Percentiles rank a stretch among this genome's conserved stretches.
Conservation (phyloP, 2,329 filamentous ascomycete species). For the Tolypocladium amazonense region DNA sequence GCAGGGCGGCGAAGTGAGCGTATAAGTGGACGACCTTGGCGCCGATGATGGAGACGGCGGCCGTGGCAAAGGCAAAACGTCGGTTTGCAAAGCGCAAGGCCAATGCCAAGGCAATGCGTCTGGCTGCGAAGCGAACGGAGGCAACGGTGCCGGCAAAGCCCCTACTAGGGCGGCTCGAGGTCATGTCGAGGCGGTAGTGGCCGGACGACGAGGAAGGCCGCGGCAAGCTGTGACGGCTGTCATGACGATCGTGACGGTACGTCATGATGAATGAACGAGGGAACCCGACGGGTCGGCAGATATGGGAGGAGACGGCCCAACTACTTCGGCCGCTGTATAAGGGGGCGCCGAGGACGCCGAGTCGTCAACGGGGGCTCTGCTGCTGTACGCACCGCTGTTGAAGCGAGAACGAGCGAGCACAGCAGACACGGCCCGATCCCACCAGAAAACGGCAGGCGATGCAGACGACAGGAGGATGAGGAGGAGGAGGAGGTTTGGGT, state of each 20-base stretch:
- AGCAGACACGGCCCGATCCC: background rate
- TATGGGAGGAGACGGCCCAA: background rate
- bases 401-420: background rate
- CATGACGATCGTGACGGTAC: background rate
- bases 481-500: background rate
- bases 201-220: background rate
- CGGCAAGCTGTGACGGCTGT: background rate
- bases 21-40: constrained; percentile 22
- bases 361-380: background rate
- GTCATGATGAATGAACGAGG: background rate
- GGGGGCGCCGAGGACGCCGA: background rate
- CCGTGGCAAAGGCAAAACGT: constrained; percentile 20
- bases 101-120: constrained; percentile 7
- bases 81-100: constrained; percentile 14
- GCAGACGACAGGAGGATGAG: background rate
- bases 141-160: constrained; percentile 1
- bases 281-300: background rate
- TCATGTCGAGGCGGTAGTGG: background rate
- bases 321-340: too few species aligned
- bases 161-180: background rate
- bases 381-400: background rate
- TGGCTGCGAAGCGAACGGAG: background rate
- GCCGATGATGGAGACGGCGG: constrained; percentile 16
- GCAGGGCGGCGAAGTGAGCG: constrained; percentile 19
- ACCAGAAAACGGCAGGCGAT: background rate